These are phyloP conservation scores for Gracilariopsis chorda DNA, from an alignment of 23 red algal genomes.

Conservation along the genomic window DNA sequence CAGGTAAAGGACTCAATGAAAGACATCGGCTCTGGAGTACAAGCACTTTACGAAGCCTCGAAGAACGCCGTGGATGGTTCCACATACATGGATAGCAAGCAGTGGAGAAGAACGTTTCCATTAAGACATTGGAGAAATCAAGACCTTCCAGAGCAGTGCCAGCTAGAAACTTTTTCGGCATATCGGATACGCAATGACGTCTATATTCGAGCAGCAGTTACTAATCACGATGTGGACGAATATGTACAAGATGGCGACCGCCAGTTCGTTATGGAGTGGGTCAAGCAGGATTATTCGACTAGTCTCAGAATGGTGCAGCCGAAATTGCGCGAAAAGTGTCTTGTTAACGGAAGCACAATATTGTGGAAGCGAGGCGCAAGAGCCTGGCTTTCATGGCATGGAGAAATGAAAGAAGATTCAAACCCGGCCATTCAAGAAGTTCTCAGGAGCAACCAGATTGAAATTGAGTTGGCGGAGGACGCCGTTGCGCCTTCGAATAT, in stretches of 20 bases:
- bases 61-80: background rate
- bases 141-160: background rate
- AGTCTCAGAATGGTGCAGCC: background rate
- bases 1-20: background rate
- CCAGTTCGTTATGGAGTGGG: slow-evolving; percentile 33
- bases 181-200: background rate
- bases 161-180: background rate
- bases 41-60: background rate
- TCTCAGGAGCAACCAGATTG: background rate
- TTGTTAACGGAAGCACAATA: background rate
- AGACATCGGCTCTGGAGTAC: background rate
- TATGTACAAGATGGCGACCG: background rate
- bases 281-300: background rate
- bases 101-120: background rate
- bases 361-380: background rate
- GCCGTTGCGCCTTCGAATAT: slow-evolving; percentile 13
- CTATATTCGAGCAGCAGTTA: slow-evolving; percentile 1
- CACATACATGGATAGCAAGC: background rate
- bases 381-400: slow-evolving; percentile 3
- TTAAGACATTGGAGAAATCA: background rate
- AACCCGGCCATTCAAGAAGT: background rate
- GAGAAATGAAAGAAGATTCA: background rate
- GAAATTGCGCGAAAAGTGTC: background rate
- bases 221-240: background rate
- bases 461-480: slow-evolving; percentile 20